Evolutionary conservation across 2,329 filamentous ascomycete species (phyloP).

Genomic region (Apiospora phragmitis): DNA sequence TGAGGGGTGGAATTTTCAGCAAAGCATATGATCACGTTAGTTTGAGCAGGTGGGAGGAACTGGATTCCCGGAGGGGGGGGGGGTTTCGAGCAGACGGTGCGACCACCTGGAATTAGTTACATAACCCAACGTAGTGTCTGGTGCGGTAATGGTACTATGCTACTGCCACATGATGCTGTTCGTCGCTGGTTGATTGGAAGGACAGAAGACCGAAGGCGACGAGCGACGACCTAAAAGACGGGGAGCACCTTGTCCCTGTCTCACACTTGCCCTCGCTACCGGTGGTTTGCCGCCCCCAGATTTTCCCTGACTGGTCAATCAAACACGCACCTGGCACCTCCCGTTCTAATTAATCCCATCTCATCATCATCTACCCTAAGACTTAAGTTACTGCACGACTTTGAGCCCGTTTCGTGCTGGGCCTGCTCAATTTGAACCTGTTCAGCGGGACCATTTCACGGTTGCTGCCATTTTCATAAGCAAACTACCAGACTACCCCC

Average conservation of each 20-base stretch:
- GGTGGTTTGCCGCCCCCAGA: constrained; percentile 6
- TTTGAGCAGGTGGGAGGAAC: neutral
- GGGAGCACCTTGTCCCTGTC: neutral
- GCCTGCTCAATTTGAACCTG: constrained; percentile 5
- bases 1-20: neutral
- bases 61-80: neutral
- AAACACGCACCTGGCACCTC: neutral
- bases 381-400: constrained; percentile 5
- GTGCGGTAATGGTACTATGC: neutral
- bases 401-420: neutral
- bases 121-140: constrained; percentile 3
- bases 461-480: neutral
- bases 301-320: neutral
- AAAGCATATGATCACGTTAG: neutral
- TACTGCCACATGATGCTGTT: constrained; percentile 1
- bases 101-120: neutral
- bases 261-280: neutral
- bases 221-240: neutral
- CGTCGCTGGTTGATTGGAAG: neutral
- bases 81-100: neutral
- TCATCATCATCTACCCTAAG: neutral
- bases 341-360: constrained; percentile 4
- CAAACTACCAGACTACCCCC: neutral
- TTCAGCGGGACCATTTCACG: neutral
- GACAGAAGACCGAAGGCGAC: neutral